These are phyloP conservation scores for Ophioceras dolichostomum DNA, from an alignment of 2,329 filamentous ascomycete species.

Conservation along the genomic window DNA sequence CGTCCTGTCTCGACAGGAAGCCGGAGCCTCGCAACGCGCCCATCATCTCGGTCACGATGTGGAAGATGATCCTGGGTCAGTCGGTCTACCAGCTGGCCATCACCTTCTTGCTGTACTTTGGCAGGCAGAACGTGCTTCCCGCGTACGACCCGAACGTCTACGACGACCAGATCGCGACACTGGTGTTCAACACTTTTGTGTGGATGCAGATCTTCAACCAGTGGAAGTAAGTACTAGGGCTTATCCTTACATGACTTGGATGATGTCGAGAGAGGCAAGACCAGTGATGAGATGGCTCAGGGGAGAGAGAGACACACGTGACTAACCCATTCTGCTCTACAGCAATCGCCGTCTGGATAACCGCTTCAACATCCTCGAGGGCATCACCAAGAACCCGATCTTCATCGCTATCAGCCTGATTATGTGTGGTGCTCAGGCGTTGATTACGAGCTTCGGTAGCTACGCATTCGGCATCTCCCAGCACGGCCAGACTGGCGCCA, in stretches of 20 bases:
- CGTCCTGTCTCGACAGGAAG: constrained; percentile 67
- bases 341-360: constrained; percentile 90
- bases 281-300: no score
- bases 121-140: constrained; percentile 18
- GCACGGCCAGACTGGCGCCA: constrained; percentile 49
- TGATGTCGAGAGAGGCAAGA: no score
- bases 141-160: constrained; percentile 24
- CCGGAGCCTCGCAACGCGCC: constrained; percentile 40
- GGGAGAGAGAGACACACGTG: background rate
- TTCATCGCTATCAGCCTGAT: constrained; percentile 76
- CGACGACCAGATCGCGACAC: constrained; percentile 50
- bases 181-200: constrained; percentile 96
- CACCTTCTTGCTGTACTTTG: constrained; percentile 70
- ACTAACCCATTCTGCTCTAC: constrained; percentile 3
- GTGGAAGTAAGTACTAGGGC: constrained; percentile 60
- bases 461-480: constrained; percentile 61
- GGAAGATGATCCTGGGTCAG: constrained; percentile 97
- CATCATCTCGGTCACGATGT: constrained; percentile 80
- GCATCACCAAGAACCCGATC: constrained; percentile 73
- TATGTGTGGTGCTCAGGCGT: constrained; percentile 79
- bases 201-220: constrained; percentile 99
- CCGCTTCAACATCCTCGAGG: constrained; percentile 90
- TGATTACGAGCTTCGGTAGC: constrained; percentile 84
- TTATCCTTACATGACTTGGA: no score
- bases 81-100: constrained; percentile 74